A percentile compares a stretch with the other conserved stretches of the same genome.
phyloP scores from a whole-genome alignment of 208 protist species.

The Entamoeba invadens region DNA sequence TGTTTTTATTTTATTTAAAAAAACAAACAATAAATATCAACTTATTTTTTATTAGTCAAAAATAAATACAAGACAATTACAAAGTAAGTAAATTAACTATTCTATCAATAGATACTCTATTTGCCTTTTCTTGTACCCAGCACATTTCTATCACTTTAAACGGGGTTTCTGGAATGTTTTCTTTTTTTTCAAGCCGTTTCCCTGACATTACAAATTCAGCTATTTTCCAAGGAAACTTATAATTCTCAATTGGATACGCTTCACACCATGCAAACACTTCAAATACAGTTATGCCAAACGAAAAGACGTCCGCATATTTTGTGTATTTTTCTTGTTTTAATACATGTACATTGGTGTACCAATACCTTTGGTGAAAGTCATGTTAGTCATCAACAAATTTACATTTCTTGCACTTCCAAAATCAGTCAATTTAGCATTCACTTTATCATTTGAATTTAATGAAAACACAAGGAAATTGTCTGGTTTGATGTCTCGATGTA shows the following conservation, averaged over 20 bases:
- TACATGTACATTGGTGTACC: neutral
- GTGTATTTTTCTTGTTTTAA: neutral
- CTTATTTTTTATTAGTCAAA: no score
- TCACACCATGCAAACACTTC: neutral
- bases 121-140: neutral
- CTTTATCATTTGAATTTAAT: neutral
- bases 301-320: neutral
- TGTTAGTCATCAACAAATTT: neutral
- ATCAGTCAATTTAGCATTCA: neutral
- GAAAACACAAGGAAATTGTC: slow-evolving; percentile 60
- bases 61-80: no score
- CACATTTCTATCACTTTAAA: neutral
- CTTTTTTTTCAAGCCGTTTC: neutral
- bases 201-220: neutral
- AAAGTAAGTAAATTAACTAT: no score
- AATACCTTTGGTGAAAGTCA: neutral
- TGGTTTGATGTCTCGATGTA: slow-evolving; percentile 87
- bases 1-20: no score
- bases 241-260: neutral
- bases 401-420: neutral
- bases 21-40: no score
- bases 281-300: neutral
- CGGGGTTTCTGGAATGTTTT: neutral
- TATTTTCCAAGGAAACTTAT: neutral
- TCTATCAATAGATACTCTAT: no score